These are phyloP conservation scores for Aspergillus sp. DNA, from an alignment of 2,329 filamentous ascomycete species.

Conservation along the genomic window DNA sequence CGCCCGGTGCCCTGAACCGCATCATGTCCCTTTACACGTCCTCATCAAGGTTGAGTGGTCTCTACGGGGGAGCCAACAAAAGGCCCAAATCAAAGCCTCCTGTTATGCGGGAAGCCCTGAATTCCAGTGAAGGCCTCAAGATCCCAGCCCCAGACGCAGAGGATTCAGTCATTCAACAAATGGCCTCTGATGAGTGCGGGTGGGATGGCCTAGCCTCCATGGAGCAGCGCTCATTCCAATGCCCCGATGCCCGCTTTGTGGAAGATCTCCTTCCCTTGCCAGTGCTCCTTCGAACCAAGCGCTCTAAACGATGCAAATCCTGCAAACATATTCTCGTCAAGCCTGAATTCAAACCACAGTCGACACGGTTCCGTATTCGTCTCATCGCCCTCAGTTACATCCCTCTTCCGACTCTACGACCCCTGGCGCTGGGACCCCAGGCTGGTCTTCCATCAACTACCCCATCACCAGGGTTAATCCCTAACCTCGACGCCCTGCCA, in stretches of 20 bases:
- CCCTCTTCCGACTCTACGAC: constrained; percentile 66
- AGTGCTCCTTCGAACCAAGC: constrained; percentile 80
- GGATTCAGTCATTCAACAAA: constrained; percentile 53
- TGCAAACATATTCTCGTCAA: constrained; percentile 95
- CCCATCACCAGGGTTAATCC: constrained; percentile 1
- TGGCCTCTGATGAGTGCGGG: constrained; percentile 50
- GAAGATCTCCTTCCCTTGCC: constrained; percentile 76
- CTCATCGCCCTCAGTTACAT: constrained; percentile 86
- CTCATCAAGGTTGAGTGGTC: constrained; percentile 49
- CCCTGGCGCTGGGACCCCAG: constrained; percentile 47
- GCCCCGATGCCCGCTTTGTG: constrained; percentile 55
- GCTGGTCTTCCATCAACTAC: constrained; percentile 16
- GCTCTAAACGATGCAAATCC: constrained; percentile 84
- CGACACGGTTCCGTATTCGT: constrained; percentile 86
- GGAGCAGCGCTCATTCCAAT: constrained; percentile 49
- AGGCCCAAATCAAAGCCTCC: constrained; percentile 63
- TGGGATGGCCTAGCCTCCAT: constrained; percentile 60
- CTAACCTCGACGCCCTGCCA: constrained; percentile 44
- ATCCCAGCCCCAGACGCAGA: constrained; percentile 58
- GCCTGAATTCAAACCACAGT: constrained; percentile 84
- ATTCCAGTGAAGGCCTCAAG: constrained; percentile 66
- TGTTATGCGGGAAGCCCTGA: constrained; percentile 75
- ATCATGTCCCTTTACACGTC: constrained; percentile 87
- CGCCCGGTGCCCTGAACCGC: constrained; percentile 74
- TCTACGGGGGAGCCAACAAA: constrained; percentile 50